Percentiles rank a stretch among this genome's conserved stretches.
Conservation (phyloP, 345 rosid species). For the Ceriops zippeliana region DNA sequence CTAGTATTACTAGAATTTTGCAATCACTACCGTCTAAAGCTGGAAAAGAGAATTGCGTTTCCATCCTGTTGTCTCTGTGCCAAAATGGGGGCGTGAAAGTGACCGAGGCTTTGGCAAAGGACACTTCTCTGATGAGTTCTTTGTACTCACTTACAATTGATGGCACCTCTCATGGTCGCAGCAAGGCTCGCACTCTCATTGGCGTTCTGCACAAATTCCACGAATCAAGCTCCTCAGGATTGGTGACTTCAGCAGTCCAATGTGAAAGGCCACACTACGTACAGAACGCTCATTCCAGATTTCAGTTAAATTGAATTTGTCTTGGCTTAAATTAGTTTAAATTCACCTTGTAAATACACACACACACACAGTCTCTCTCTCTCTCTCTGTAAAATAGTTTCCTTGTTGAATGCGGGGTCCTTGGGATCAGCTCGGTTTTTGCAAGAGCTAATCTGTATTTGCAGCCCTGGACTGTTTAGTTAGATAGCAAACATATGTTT, state of each 20-base stretch:
- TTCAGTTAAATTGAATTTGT: not conserved
- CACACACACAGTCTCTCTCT: too few species aligned
- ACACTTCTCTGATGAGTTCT: conserved; percentile 36
- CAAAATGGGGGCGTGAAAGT: conserved; percentile 47
- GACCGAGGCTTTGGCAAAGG: conserved; percentile 33
- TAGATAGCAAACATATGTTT: not conserved
- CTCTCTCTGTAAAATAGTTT: not conserved
- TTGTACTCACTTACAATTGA: conserved; percentile 40
- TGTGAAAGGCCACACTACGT: conserved; percentile 25
- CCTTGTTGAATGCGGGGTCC: not conserved
- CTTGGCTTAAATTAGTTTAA: too few species aligned
- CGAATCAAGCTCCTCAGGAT: conserved; percentile 31
- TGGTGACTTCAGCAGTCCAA: conserved; percentile 10
- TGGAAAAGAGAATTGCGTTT: conserved; percentile 57
- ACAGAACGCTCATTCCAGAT: conserved; percentile 9
- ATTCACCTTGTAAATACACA: conserved; percentile 20
- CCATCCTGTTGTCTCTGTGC: conserved; percentile 49
- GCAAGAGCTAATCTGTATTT: conserved; percentile 29
- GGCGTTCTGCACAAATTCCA: conserved; percentile 41
- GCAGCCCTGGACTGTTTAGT: not conserved
- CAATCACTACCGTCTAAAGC: conserved; percentile 32
- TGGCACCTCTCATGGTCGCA: conserved; percentile 41
- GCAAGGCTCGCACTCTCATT: conserved; percentile 43
- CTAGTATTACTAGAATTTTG: conserved; percentile 31
- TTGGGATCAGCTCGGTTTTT: conserved; percentile 40